Evolutionary conservation across 2,329 filamentous ascomycete species (phyloP).

Genomic region (Colletotrichum sp.): DNA sequence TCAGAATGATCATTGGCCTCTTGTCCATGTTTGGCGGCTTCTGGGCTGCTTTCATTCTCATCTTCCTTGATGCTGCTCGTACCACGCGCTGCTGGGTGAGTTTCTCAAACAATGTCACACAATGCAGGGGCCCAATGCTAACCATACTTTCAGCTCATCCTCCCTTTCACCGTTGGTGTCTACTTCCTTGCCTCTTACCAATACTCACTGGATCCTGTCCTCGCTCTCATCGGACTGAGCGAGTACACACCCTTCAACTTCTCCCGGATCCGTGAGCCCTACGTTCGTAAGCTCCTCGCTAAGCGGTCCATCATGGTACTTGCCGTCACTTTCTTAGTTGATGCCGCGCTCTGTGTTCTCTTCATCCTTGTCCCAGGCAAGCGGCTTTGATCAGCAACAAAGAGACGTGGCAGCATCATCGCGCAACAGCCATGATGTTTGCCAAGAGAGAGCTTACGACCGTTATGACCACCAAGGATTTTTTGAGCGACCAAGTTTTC

Average conservation of each 20-base stretch:
- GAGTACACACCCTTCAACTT: constrained; percentile 98
- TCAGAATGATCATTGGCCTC: constrained; percentile 84
- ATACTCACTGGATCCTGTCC: constrained; percentile 91
- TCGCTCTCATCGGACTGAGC: constrained; percentile 88
- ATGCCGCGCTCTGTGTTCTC: constrained; percentile 82
- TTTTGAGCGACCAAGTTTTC: constrained; percentile 15
- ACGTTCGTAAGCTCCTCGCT: constrained; percentile 83
- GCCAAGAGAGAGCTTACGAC: constrained; percentile 9
- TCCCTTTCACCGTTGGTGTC: constrained; percentile 90
- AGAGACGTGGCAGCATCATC: neutral
- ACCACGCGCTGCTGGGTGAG: constrained; percentile 84
- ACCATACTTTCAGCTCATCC: constrained; percentile 58
- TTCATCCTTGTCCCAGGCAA: constrained; percentile 97
- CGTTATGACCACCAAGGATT: constrained; percentile 12
- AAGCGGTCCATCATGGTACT: constrained; percentile 86
- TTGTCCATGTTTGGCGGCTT: constrained; percentile 89
- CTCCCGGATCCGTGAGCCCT: constrained; percentile 86
- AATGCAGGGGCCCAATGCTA: neutral
- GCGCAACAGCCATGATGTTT: neutral
- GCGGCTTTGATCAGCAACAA: constrained; percentile 59
- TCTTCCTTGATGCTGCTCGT: constrained; percentile 83
- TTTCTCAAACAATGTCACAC: constrained; percentile 20
- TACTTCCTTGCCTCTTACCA: constrained; percentile 92
- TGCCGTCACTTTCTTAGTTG: constrained; percentile 74
- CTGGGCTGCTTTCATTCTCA: constrained; percentile 92